phyloP scores from a whole-genome alignment of 2,329 filamentous ascomycete species.

The Venturia carpophila region DNA sequence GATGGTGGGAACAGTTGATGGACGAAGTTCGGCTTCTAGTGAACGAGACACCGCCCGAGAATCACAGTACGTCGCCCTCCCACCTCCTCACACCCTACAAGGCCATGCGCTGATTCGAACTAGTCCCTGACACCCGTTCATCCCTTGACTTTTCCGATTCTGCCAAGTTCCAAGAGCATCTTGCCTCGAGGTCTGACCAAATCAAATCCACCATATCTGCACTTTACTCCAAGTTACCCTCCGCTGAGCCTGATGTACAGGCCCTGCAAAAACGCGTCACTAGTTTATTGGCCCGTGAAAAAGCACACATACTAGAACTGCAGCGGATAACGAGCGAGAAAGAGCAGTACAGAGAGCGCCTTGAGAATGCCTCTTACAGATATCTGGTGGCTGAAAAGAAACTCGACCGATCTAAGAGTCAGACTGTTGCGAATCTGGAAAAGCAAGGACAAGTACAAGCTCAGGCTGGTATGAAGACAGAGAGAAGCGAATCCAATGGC shows the following conservation, averaged over 20 bases:
- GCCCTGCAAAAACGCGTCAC: slow-evolving; percentile 69
- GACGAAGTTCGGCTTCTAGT: slow-evolving; percentile 35
- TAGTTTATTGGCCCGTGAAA: slow-evolving; percentile 69
- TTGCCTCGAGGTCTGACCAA: slow-evolving; percentile 65
- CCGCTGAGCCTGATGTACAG: slow-evolving; percentile 55
- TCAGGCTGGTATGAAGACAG: slow-evolving; percentile 12
- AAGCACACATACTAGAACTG: slow-evolving; percentile 67
- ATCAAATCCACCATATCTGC: slow-evolving; percentile 68
- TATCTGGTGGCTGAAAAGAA: slow-evolving; percentile 96
- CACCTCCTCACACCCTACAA: slow-evolving; percentile 20
- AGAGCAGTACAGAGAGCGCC: slow-evolving; percentile 72
- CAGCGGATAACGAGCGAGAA: slow-evolving; percentile 72
- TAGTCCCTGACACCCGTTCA: slow-evolving; percentile 29
- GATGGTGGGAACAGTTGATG: slow-evolving; percentile 77
- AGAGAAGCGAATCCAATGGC: slow-evolving; percentile 14
- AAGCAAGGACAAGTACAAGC: slow-evolving; percentile 15
- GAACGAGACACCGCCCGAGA: slow-evolving; percentile 1
- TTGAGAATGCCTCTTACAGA: slow-evolving; percentile 80
- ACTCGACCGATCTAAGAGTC: slow-evolving; percentile 79
- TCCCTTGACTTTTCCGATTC: slow-evolving; percentile 49
- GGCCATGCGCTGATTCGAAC: slow-evolving; percentile 31
- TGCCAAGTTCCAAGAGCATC: slow-evolving; percentile 65
- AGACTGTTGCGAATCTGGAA: slow-evolving; percentile 73
- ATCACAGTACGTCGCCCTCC: slow-evolving; percentile 12
- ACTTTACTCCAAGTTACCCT: slow-evolving; percentile 49